These are phyloP conservation scores for Striga asiatica DNA, from an alignment of 257 asterid genomes.

Conservation along the genomic window DNA sequence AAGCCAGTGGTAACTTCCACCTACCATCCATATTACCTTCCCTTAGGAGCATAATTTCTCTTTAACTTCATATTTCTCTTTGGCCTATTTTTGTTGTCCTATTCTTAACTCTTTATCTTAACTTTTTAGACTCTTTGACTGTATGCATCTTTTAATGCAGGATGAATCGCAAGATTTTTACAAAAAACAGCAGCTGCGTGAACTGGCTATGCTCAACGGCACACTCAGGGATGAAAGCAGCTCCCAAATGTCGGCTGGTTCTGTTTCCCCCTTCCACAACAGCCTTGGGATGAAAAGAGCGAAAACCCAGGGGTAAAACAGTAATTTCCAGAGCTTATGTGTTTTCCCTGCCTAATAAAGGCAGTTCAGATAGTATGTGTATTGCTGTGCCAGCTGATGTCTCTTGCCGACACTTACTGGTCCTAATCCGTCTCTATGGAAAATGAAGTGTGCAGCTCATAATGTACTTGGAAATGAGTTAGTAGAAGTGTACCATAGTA, in stretches of 20 bases:
- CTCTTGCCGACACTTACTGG: conserved; percentile 42
- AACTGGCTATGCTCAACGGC: conserved; percentile 88
- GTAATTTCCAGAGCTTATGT: conserved; percentile 13
- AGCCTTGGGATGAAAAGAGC: conserved; percentile 98
- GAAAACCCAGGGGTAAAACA: conserved; percentile 64
- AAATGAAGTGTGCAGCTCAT: conserved; percentile 37
- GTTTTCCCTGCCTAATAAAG: conserved; percentile 17
- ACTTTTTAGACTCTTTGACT: not conserved
- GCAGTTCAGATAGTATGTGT: conserved; percentile 22
- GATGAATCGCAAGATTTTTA: conserved; percentile 86
- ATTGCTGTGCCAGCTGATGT: conserved; percentile 33
- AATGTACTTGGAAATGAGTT: conserved; percentile 25
- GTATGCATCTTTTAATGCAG: conserved; percentile 28
- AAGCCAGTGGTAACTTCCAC: conserved; percentile 69
- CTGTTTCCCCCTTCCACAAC: conserved; percentile 85
- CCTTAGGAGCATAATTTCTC: conserved; percentile 2
- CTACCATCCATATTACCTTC: conserved; percentile 16
- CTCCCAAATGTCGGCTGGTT: conserved; percentile 88
- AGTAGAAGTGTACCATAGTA: conserved; percentile 24
- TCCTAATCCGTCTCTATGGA: conserved; percentile 38
- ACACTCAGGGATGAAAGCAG: conserved; percentile 80
- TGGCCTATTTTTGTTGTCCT: no score
- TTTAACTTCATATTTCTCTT: not conserved
- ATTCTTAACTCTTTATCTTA: not conserved
- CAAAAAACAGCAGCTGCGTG: conserved; percentile 89